Conservation (phyloP, 23 red algal species). For the Chondrus crispus region DNA sequence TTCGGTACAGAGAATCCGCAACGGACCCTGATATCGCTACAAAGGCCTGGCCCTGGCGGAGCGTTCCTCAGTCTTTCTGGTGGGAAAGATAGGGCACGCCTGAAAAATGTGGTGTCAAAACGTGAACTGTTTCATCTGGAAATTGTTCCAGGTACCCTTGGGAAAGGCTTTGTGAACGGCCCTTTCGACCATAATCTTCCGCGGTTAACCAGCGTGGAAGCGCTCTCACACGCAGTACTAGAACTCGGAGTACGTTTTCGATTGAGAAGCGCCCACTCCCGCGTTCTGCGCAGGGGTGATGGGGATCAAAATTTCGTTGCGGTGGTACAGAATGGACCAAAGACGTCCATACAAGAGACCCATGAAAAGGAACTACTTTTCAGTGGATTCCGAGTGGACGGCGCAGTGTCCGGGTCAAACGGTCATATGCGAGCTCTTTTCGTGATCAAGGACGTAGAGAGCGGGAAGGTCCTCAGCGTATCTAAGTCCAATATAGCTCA, state of each 20-base stretch:
- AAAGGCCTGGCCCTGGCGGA: neutral
- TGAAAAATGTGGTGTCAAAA: neutral
- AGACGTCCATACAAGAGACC: neutral
- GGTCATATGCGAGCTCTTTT: neutral
- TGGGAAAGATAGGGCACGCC: neutral
- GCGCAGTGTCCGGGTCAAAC: too few relatives aligned
- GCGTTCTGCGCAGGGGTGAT: neutral
- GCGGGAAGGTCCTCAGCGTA: neutral
- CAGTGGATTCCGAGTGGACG: neutral
- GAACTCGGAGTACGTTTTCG: conserved; percentile 43
- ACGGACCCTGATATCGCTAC: conserved; percentile 37
- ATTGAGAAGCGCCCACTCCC: conserved; percentile 13
- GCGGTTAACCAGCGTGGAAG: neutral
- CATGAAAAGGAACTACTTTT: neutral
- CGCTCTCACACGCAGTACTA: conserved; percentile 26
- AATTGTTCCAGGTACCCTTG: conserved; percentile 32
- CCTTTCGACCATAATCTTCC: neutral
- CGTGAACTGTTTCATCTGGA: conserved; percentile 53
- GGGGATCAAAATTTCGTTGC: neutral
- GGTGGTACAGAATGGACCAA: neutral
- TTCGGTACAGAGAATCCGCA: neutral
- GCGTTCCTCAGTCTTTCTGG: neutral
- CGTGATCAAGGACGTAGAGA: neutral
- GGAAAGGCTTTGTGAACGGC: neutral
- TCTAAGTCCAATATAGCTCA: neutral